Percentiles rank a stretch among this genome's conserved stretches.
Conservation (phyloP, 2,329 filamentous ascomycete species). For the Mycosphaerella sp. region DNA sequence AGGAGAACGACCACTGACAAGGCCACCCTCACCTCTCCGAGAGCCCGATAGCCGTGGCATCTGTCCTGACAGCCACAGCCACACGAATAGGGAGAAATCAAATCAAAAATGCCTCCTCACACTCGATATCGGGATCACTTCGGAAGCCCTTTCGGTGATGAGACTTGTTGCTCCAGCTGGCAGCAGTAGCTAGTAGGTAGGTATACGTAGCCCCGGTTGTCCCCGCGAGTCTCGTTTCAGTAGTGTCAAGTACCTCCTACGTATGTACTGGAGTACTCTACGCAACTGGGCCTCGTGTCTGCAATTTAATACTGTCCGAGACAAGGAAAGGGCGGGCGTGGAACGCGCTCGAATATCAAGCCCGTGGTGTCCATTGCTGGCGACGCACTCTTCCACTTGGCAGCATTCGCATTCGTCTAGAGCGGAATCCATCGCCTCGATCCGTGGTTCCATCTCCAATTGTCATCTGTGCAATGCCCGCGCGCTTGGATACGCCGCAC, state of each 20-base stretch:
- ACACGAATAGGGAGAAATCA: no score
- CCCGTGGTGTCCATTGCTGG: neutral
- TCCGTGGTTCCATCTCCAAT: neutral
- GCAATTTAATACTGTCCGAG: neutral
- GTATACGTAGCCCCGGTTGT: neutral
- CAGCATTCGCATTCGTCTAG: conserved; percentile 1
- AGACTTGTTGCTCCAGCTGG: no score
- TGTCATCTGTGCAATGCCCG: neutral
- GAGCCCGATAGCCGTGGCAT: no score
- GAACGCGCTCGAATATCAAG: neutral
- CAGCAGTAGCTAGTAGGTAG: no score
- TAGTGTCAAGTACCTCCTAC: neutral
- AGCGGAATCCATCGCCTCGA: neutral
- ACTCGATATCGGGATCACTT: conserved; percentile 1
- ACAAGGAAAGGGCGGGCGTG: neutral
- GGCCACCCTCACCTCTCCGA: conserved; percentile 5
- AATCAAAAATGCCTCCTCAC: neutral
- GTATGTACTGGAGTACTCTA: neutral
- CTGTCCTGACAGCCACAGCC: no score
- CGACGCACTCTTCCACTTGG: conserved; percentile 7
- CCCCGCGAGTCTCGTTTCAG: neutral
- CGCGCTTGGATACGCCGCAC: neutral
- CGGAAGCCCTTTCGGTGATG: neutral
- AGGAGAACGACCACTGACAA: neutral
- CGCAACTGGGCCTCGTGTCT: neutral